These are phyloP conservation scores for Trematosphaeria pertusa DNA, from an alignment of 2,329 filamentous ascomycete genomes.

Conservation along the genomic window DNA sequence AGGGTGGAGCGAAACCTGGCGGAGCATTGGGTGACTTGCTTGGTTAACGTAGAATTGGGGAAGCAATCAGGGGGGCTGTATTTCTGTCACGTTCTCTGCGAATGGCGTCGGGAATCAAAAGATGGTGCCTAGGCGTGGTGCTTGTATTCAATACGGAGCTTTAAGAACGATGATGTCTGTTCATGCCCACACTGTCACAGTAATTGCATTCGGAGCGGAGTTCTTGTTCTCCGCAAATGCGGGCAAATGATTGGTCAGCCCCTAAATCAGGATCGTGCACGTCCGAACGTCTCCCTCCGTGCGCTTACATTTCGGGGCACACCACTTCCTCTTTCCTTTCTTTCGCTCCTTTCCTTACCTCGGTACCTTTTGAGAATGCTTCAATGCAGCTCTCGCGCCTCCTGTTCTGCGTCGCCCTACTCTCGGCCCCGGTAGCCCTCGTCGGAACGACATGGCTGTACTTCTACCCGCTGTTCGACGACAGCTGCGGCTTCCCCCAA, in stretches of 20 bases:
- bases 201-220: too few species aligned
- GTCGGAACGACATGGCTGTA: slow-evolving; percentile 80
- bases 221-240: slow-evolving; percentile 14
- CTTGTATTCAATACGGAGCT: neutral
- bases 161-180: neutral
- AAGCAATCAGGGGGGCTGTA: neutral
- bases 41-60: slow-evolving; percentile 25
- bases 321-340: too few species aligned
- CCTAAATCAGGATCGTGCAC: neutral
- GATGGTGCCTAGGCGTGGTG: slow-evolving; percentile 1
- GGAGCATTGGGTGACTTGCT: slow-evolving; percentile 46
- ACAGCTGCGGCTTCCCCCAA: slow-evolving; percentile 79
- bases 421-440: slow-evolving; percentile 71
- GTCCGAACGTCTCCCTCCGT: neutral
- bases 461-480: slow-evolving; percentile 77
- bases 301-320: too few species aligned
- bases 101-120: slow-evolving; percentile 9
- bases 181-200: too few species aligned
- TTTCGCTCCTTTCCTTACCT: neutral
- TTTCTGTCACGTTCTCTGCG: slow-evolving; percentile 5
- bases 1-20: slow-evolving; percentile 42
- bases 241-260: slow-evolving; percentile 5
- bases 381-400: slow-evolving; percentile 60
- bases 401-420: slow-evolving; percentile 54
- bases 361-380: slow-evolving; percentile 38